phyloP scores from a whole-genome alignment of 768 basidiomycete genomes.

The Lactarius sanguifluus region DNA sequence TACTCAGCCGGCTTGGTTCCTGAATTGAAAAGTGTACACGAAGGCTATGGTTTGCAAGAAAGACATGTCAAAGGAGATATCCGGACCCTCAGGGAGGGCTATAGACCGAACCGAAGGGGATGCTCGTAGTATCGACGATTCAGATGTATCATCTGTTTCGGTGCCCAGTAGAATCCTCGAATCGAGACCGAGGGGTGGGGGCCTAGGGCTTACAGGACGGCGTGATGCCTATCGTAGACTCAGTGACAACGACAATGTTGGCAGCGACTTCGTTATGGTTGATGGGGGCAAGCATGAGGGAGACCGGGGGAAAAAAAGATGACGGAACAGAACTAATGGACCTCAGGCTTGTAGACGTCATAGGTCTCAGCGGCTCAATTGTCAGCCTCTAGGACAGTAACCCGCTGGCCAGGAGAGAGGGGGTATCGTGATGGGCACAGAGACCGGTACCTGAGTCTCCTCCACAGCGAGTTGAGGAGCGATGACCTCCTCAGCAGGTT shows the following conservation, averaged over 20 bases:
- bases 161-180: conserved; percentile 53
- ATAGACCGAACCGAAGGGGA: conserved; percentile 62
- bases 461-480: too few relatives aligned
- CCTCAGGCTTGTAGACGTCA: neutral
- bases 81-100: conserved; percentile 56
- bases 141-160: conserved; percentile 69
- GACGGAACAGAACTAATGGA: conserved; percentile 8
- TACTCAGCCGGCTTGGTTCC: conserved; percentile 22
- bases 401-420: neutral
- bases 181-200: conserved; percentile 37
- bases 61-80: conserved; percentile 72
- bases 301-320: neutral
- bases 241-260: conserved; percentile 27
- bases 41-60: conserved; percentile 62
- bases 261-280: conserved; percentile 32
- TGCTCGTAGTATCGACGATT: conserved; percentile 70
- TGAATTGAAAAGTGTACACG: conserved; percentile 32
- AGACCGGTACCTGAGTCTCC: too few relatives aligned
- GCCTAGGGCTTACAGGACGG: conserved; percentile 26
- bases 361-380: conserved; percentile 5
- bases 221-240: conserved; percentile 25
- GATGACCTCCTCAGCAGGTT: too few relatives aligned
- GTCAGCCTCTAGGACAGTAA: neutral
- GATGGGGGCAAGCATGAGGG: conserved; percentile 34
- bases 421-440: too few relatives aligned